phyloP scores from a whole-genome alignment of 2,329 filamentous ascomycete species.

The Claviceps sp. region DNA sequence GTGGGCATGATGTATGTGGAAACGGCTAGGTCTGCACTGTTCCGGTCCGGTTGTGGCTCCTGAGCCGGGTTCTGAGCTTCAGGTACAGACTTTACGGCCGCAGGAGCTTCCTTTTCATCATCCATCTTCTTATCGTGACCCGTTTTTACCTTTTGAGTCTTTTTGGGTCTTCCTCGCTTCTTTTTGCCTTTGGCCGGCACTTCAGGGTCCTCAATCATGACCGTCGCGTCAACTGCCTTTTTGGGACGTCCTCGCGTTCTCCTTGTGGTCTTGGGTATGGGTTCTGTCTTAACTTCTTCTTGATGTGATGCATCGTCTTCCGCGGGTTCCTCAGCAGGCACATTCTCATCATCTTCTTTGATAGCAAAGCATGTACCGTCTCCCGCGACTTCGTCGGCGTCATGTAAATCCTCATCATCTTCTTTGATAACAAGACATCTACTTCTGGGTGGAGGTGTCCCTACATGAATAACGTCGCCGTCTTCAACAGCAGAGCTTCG shows the following conservation, averaged over 20 bases:
- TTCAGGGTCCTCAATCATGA: constrained; percentile 3
- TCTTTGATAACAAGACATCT: background rate
- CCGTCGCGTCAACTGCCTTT: constrained; percentile 6
- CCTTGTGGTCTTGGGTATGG: constrained; percentile 11
- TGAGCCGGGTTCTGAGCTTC: background rate
- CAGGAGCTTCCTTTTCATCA: background rate
- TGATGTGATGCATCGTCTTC: constrained; percentile 8
- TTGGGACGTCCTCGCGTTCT: constrained; percentile 22
- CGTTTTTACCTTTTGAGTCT: constrained; percentile 8
- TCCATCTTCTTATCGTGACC: background rate
- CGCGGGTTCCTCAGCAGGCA: background rate
- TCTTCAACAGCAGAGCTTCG: background rate
- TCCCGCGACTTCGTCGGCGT: constrained; percentile 3
- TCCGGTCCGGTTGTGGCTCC: background rate
- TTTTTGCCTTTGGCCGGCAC: constrained; percentile 13
- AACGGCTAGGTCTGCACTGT: background rate
- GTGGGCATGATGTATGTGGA: background rate
- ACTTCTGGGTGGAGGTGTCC: background rate
- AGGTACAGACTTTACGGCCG: background rate
- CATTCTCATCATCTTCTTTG: background rate
- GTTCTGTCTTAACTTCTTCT: constrained; percentile 2
- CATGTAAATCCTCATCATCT: background rate
- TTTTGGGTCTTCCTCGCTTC: constrained; percentile 30
- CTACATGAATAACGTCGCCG: background rate
- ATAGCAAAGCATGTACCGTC: constrained; percentile 4